phyloP scores from a whole-genome alignment of 2,329 filamentous ascomycete species.

The Hypomyces perniciosus region DNA sequence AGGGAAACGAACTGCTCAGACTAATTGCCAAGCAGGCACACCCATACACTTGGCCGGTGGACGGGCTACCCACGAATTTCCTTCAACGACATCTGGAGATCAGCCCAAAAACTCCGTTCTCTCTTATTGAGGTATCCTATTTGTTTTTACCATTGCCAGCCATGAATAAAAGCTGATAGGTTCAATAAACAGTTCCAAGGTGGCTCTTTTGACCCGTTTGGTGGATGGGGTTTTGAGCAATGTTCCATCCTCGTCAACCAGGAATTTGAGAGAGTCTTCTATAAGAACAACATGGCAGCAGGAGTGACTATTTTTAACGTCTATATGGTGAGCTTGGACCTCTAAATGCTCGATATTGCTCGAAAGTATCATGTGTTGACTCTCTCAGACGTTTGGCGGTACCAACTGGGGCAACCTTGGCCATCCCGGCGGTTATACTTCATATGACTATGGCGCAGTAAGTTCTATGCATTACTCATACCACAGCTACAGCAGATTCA shows the following conservation, averaged over 20 bases:
- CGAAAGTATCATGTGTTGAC: neutral
- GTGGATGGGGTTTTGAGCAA: constrained; percentile 61
- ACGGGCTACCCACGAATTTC: constrained; percentile 49
- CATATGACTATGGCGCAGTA: constrained; percentile 48
- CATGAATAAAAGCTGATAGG: accelerated
- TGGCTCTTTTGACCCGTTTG: constrained; percentile 69
- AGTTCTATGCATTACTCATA: constrained; percentile 12
- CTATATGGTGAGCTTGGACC: constrained; percentile 56
- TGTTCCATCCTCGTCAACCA: constrained; percentile 61
- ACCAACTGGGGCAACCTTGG: constrained; percentile 82
- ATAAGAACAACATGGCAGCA: constrained; percentile 67
- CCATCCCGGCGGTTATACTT: constrained; percentile 58
- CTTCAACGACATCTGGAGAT: constrained; percentile 32
- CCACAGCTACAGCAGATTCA: too few relatives aligned
- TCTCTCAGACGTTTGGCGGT: constrained; percentile 58
- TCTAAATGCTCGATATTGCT: neutral
- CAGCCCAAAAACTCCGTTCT: constrained; percentile 60
- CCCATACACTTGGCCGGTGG: constrained; percentile 51
- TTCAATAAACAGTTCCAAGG: constrained; percentile 52
- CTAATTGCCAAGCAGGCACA: constrained; percentile 20
- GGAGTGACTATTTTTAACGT: constrained; percentile 63
- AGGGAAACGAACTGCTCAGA: too few relatives aligned
- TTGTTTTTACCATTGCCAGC: neutral
- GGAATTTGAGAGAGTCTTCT: constrained; percentile 73
- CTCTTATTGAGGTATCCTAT: constrained; percentile 48